phyloP scores from a whole-genome alignment of 2,329 filamentous ascomycete genomes.

The Verticillium dahliae region DNA sequence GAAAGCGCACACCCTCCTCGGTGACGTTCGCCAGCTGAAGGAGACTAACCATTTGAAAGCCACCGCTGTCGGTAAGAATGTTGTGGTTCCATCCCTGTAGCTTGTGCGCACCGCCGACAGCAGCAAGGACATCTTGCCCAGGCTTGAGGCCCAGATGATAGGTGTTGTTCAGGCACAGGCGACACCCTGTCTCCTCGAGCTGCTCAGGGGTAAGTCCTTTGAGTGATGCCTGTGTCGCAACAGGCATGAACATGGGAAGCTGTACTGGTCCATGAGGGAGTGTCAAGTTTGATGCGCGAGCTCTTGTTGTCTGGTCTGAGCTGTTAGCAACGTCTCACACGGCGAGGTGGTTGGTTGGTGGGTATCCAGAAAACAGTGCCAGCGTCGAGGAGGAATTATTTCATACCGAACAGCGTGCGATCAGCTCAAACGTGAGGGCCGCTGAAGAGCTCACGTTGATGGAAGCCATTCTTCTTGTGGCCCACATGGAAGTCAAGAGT shows the following conservation, averaged over 20 bases:
- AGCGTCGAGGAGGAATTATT: background rate
- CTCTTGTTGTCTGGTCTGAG: slow-evolving; percentile 72
- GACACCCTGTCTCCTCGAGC: slow-evolving; percentile 80
- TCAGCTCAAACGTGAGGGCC: slow-evolving; percentile 71
- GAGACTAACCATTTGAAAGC: slow-evolving; percentile 98
- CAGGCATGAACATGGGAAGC: slow-evolving; percentile 96
- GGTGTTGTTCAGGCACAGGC: slow-evolving; percentile 93
- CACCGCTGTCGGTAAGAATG: slow-evolving; percentile 77
- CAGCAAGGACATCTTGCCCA: slow-evolving; percentile 80
- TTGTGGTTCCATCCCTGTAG: slow-evolving; percentile 95
- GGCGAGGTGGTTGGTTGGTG: background rate
- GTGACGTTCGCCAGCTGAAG: slow-evolving; percentile 90
- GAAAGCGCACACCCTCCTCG: slow-evolving; percentile 89
- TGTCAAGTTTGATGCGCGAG: slow-evolving; percentile 78
- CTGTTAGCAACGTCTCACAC: background rate
- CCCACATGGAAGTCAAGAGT: slow-evolving; percentile 6
- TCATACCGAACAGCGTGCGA: slow-evolving; percentile 74
- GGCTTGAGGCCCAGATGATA: slow-evolving; percentile 95
- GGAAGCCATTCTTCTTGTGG: slow-evolving; percentile 37
- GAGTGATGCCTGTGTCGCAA: slow-evolving; percentile 91
- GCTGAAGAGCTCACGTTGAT: slow-evolving; percentile 46
- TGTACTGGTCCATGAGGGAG: slow-evolving; percentile 88
- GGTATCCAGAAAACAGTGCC: background rate
- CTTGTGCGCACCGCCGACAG: slow-evolving; percentile 86
- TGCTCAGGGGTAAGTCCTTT: slow-evolving; percentile 93